Evolutionary conservation across 1,284 basidiomycete genomes (phyloP), one percentile per base, ranked within the genome.

Genomic region (Xerocomus minutiporus): DNA sequence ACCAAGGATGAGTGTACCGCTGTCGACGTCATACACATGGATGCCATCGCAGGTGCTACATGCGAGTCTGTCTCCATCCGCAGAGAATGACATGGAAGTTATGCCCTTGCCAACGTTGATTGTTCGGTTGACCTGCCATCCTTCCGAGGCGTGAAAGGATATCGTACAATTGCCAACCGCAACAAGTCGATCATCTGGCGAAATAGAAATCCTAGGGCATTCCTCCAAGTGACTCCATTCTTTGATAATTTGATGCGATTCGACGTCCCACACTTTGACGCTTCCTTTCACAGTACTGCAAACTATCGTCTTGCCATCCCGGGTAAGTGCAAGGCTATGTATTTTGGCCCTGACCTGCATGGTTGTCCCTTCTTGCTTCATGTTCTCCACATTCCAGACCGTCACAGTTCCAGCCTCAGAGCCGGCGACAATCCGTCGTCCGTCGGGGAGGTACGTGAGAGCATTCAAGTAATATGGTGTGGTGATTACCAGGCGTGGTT

Each of bases 151-250:
- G 15, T 44, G 42, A 3, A 60, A 25, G 3, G 5, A 1, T 17
- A 55, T 32, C 1, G 3, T 17, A 0, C 1, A 0, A 6, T 0
- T 2, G 20, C 47, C 52, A 26, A 43, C 8, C 20, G 44, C 55
- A 12, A 48, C 8, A 7, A 51, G 20, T n/a, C n/a, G 46, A 39
- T 31, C 49, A 32, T 59, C 49, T 20, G 43, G 46, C 1, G 58
- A 60, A 38, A 57, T 32, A 4, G 57, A 35, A 15, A 59, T n/a
- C 1, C 2, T 8, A 6, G 36, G 15, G 5, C 0, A 28, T 5
- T 1, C 1, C 0, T 44, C 28, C 17, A 8, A 9, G 26, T 50
- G 46, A 9, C 0, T 29, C 46, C 57, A 58, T 41, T 49, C 43
- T 15, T 43, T 25, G 26, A 55, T 17, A 7, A 23, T 6, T 15